Base-by-base conservation (phyloP, 805 yeast species). In the Saccharomycopsis lassenensis region DNA sequence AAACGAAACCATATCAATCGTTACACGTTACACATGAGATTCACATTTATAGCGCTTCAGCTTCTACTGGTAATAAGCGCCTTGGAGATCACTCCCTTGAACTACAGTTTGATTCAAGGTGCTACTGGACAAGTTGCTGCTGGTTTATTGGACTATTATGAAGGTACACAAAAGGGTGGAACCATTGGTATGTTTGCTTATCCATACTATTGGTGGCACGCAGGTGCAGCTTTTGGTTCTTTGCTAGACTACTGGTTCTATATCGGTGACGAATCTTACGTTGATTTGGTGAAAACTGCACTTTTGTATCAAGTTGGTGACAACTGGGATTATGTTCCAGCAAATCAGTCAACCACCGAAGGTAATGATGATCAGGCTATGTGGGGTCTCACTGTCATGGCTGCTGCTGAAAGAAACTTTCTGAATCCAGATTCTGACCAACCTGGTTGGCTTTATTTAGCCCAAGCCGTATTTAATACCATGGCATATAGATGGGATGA, bases 181-280 rank as follows among this genome's bases (percentile, higher is more conserved):
- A 70, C 86, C 4, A 63, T 82, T 19, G 98, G 97, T 29, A 76
- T 81, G 86, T 87, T 91, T 56, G 63, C 77, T 8, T 61, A 66
- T 52, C 97, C 97, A 0, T 87, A 89, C 65, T 89, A 89, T 66
- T 89, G 97, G 98, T 87, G 96, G 96, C 85, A 86, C 61, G 94
- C 96, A 7, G 97, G 97, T 47, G 94, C 87, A 43, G 95, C 89
- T 2, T 85, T 86, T 83, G 94, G 95, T 6, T 66, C 81, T 14
- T 62, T 89, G 67, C 52, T 89, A 29, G 95, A 86, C 55, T 79
- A 81, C 57, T 68, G 84, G 61, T 75, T 54, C 47, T 77, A 66
- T 53, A 72, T 83, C 55, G 70, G 77, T 25, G 80, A 87, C 54
- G 69, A 68, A 45, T 72, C 87, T 1, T 82, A 73, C 48, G 78